A percentile compares a stretch with the other conserved stretches of the same genome.
Conservation (phyloP, 768 basidiomycete genomes). For the Pholiota conissans region DNA sequence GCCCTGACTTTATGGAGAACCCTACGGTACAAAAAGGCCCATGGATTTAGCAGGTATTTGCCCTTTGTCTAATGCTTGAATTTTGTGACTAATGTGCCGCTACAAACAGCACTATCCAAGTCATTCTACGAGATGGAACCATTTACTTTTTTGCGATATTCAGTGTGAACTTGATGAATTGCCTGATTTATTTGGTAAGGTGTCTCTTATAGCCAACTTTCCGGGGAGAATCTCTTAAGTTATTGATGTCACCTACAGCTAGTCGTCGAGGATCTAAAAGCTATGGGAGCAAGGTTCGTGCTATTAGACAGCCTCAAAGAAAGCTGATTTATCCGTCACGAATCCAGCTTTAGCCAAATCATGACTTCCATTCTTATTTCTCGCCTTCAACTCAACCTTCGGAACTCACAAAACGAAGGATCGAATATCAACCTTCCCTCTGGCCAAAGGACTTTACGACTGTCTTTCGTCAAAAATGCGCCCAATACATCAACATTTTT, state of each 20-base stretch:
- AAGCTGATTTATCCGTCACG: neutral
- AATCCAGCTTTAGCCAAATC: slow-evolving; percentile 21
- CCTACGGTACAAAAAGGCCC: neutral
- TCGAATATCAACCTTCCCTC: too few relatives aligned
- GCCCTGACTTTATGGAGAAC: neutral
- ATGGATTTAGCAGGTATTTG: neutral
- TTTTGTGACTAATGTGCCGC: too few relatives aligned
- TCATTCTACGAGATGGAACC: neutral
- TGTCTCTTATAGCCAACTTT: neutral
- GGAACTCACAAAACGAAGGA: neutral
- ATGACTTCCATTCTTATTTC: slow-evolving; percentile 23
- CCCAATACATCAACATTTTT: slow-evolving; percentile 6
- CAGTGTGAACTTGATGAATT: neutral
- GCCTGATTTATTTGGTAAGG: neutral
- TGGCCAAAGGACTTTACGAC: too few relatives aligned
- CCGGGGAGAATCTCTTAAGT: neutral
- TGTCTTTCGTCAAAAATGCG: too few relatives aligned
- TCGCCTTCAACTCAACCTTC: slow-evolving; percentile 21
- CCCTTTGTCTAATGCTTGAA: too few relatives aligned
- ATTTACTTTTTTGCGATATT: slow-evolving; percentile 1
- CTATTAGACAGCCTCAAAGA: neutral
- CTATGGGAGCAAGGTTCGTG: slow-evolving; percentile 20
- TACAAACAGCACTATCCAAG: neutral
- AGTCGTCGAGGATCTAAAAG: slow-evolving; percentile 19
- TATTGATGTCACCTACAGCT: slow-evolving; percentile 7